These are phyloP conservation scores for Whalleya microplaca DNA, from an alignment of 2,329 filamentous ascomycete genomes.

Conservation along the genomic window DNA sequence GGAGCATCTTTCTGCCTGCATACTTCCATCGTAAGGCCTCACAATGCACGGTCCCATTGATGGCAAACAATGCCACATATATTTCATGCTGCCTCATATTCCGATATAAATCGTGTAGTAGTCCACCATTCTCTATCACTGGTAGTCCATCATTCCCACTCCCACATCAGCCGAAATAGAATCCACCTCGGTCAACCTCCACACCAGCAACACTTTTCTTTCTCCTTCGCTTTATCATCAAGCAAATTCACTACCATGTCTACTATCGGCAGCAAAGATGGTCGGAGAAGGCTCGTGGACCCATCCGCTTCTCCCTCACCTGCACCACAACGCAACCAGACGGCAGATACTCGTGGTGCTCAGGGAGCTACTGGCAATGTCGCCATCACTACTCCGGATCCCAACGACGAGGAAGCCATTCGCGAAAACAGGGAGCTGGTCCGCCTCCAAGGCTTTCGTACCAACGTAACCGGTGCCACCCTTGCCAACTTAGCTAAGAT, in stretches of 20 bases:
- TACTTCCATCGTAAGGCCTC: too few relatives aligned
- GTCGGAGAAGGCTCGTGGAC: too few relatives aligned
- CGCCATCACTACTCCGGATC: neutral
- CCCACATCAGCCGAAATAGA: neutral
- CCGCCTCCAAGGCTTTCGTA: conserved; percentile 19
- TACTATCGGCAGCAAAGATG: neutral
- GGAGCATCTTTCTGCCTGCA: too few relatives aligned
- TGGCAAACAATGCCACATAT: too few relatives aligned
- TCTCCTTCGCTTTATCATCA: neutral
- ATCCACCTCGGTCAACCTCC: neutral
- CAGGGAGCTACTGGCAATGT: too few relatives aligned
- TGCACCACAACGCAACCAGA: too few relatives aligned
- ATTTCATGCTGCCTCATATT: too few relatives aligned
- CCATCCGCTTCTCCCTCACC: too few relatives aligned
- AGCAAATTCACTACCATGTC: neutral
- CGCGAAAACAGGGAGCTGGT: conserved; percentile 9
- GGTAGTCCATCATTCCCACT: neutral
- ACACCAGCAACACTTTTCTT: neutral
- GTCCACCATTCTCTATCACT: too few relatives aligned
- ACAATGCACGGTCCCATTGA: too few relatives aligned
- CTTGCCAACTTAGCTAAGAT: conserved; percentile 10
- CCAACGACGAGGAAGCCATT: neutral
- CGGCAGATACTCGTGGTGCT: too few relatives aligned
- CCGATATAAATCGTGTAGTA: too few relatives aligned
- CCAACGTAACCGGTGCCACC: conserved; percentile 6